Evolutionary conservation across 306 rosid species (phyloP), one percentile per base, ranked within the genome.

Genomic region (Styphnolobium japonicum): DNA sequence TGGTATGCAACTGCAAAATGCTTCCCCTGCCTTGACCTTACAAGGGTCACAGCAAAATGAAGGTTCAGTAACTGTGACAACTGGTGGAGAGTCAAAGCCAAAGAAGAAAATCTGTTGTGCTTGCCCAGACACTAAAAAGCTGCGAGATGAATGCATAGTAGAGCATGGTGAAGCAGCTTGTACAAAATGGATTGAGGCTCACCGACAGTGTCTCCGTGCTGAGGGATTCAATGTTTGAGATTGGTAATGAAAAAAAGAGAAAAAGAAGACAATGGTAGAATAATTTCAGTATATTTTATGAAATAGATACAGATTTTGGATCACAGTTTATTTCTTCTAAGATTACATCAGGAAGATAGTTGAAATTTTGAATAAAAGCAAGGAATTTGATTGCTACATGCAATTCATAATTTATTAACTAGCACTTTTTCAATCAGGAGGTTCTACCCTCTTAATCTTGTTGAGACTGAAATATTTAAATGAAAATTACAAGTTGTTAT

Each of bases 81-180:
- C 75, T 25, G 56, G 21, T 33, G 45, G 75, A 21, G 92, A 91
- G 22, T 71, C 90, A 31, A 90, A 89, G 79, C 91, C 91, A 10
- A 92, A 94, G 89, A 93, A 91, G 88, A 94, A 89, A 80, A 90
- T 92, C 12, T 94, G 98, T 16, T 94, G 97, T 81, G 97, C 94
- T 56, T 94, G 97, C 81, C 98, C 94, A 0, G 97, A 90, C 18
- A 82, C 89, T 23, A 92, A 91, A 79, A 90, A 63, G 87, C 78
- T 92, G 61, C 80, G 98, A 53, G 98, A 93, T 77, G 98, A 95
- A 70, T 95, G 98, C 82, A 87, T 95, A 15, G 97, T 90, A 14
- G 91, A 92, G 84, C 92, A 93, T n/a, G 98, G 98, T 31, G 94
- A 95, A 83, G 88, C 81, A 0, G 91, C 93, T 65, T 95, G 98